phyloP scores from a whole-genome alignment of 352 stramenopile genomes.

The Blastocystis sp. region DNA sequence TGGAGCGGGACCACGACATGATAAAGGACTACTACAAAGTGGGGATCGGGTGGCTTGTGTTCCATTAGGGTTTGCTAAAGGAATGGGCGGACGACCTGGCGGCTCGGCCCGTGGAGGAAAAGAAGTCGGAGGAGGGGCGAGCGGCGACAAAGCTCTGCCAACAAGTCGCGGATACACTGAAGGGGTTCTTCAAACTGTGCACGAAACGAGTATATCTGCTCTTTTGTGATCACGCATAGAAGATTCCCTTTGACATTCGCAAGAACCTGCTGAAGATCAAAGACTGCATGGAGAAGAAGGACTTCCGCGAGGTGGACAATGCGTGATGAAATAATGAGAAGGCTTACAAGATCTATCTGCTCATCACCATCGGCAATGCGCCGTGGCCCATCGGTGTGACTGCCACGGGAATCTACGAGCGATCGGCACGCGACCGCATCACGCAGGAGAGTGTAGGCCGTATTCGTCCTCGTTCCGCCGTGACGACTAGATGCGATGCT shows the following conservation, averaged over 20 bases:
- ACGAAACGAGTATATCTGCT: slow-evolving; percentile 13
- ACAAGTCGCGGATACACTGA: slow-evolving; percentile 59
- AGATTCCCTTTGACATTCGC: slow-evolving; percentile 64
- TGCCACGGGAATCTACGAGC: slow-evolving; percentile 60
- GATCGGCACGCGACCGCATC: slow-evolving; percentile 53
- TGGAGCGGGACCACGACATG: slow-evolving; percentile 61
- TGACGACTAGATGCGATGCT: slow-evolving; percentile 50
- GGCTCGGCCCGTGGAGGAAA: slow-evolving; percentile 38
- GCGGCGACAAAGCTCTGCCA: slow-evolving; percentile 50
- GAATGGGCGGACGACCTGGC: slow-evolving; percentile 54
- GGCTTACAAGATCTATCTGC: slow-evolving; percentile 47
- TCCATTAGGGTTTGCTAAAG: slow-evolving; percentile 39
- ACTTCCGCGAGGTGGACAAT: slow-evolving; percentile 12
- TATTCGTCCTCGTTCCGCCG: neutral
- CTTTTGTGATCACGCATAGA: slow-evolving; percentile 6
- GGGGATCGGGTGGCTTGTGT: neutral
- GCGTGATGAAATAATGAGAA: neutral
- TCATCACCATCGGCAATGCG: slow-evolving; percentile 60
- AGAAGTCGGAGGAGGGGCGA: slow-evolving; percentile 49
- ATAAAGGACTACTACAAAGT: slow-evolving; percentile 67
- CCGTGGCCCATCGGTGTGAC: slow-evolving; percentile 49
- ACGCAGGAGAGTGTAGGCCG: slow-evolving; percentile 40
- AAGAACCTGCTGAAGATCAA: slow-evolving; percentile 54
- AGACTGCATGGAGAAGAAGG: slow-evolving; percentile 43
- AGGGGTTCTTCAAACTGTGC: slow-evolving; percentile 67